Base-by-base conservation (phyloP, 2,329 filamentous ascomycete species). In the Ophiostoma angusticollis region DNA sequence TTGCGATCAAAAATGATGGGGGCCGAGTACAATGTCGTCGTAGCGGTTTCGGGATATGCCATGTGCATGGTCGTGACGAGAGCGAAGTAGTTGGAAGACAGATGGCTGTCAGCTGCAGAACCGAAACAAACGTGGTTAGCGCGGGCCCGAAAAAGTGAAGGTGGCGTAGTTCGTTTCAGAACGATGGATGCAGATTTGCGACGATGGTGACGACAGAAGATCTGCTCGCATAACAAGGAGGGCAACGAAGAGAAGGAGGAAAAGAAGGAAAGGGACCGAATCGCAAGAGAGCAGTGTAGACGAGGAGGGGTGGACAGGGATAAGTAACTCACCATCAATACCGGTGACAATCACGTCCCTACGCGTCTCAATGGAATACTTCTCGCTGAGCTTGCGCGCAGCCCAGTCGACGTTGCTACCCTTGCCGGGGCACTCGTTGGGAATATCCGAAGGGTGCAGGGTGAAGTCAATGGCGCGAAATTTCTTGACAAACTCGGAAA, bases 1-100 rank as follows among this genome's bases (percentile, higher is more conserved):
- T 84, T 84, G 47, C 80, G 74, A 51, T 84, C 80, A 48, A 84
- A 84, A 44, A 84, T 74, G 44, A 84, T 78, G 14, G 80, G 80
- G 9, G 75, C 76, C 9, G 75, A 66, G 52, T 84, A 84, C 22
- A 84, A 54, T 0, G 78, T 79, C 19, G 72, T 78, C 23, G 60
- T 56, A 12, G 74, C 70, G 12, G 72, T 76, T 33, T 78, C 69
- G 5, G 73, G 70, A 46, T 75, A 60, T 9, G 67, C 58, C 36
- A 70, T 54, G 52, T 84, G 79, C 64, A 80, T 72, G 37, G 65
- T 68, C 17, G 73, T 74, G 39, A 83, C 68, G 41, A 74, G 64
- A 19, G 69, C 60, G 49, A 84, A 84, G 59, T 81, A 84, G 50
- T 74, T 74, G 44, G 72, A 65, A 4, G 74, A 74, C 19, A 84